These are phyloP conservation scores for Fusarium sp. DNA, from an alignment of 2,329 filamentous ascomycete species.

Conservation along the genomic window DNA sequence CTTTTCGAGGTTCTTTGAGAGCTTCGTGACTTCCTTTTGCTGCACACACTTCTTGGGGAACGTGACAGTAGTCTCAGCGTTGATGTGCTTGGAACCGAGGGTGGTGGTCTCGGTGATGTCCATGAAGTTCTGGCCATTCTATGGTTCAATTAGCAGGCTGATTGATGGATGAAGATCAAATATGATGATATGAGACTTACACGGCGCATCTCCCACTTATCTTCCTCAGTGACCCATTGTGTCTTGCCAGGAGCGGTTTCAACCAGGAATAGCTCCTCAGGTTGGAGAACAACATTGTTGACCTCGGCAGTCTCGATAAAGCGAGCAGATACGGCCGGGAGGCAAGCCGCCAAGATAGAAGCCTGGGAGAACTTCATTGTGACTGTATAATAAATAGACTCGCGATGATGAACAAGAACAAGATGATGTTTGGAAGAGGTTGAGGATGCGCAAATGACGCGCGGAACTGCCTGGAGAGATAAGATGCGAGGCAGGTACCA, in stretches of 20 bases:
- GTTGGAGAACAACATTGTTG: conserved; percentile 64
- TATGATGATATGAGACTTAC: conserved; percentile 62
- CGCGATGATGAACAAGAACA: conserved; percentile 9
- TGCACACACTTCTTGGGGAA: conserved; percentile 77
- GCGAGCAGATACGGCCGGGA: conserved; percentile 67
- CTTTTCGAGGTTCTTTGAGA: conserved; percentile 79
- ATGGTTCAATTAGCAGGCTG: conserved; percentile 23
- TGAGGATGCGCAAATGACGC: conserved; percentile 28
- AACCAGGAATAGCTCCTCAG: conserved; percentile 71
- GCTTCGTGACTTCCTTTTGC: conserved; percentile 73
- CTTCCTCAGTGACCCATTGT: conserved; percentile 89
- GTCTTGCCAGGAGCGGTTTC: conserved; percentile 88
- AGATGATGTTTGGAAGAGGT: conserved; percentile 26
- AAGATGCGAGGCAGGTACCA: conserved; percentile 36
- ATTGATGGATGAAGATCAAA: too few relatives aligned
- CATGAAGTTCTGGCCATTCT: conserved; percentile 92
- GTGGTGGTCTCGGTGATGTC: conserved; percentile 85
- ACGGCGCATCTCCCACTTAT: conserved; percentile 91
- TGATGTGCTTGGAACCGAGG: conserved; percentile 61
- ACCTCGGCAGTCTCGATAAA: conserved; percentile 67
- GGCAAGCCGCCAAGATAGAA: conserved; percentile 66
- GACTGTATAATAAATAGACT: background rate
- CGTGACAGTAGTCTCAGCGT: conserved; percentile 56
- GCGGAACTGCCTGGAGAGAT: conserved; percentile 22
- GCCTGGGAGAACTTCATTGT: conserved; percentile 66